Conservation (phyloP, 495 filamentous ascomycete genomes). For the Hypoxylon trugodes region DNA sequence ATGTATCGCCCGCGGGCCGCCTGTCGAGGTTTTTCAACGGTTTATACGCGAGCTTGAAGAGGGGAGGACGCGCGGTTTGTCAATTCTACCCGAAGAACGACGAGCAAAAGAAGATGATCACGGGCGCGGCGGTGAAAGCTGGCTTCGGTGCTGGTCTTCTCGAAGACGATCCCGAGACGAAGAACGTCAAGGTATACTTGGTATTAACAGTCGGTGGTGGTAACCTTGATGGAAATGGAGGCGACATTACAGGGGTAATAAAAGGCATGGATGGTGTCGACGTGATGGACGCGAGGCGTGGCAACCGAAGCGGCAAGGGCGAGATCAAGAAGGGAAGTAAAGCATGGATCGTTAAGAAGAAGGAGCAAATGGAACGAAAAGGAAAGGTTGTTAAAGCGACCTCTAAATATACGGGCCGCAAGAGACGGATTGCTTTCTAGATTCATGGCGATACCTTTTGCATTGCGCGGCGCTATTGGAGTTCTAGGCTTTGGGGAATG, state of each 20-base stretch:
- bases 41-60: conserved; percentile 82
- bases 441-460: conserved; percentile 22
- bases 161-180: conserved; percentile 94
- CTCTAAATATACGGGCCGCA: conserved; percentile 93
- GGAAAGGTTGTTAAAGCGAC: conserved; percentile 91
- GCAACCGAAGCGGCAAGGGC: conserved; percentile 59
- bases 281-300: conserved; percentile 75
- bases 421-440: conserved; percentile 68
- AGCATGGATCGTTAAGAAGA: conserved; percentile 92
- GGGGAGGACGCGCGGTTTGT: conserved; percentile 91
- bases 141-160: conserved; percentile 95
- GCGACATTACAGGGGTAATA: conserved; percentile 87
- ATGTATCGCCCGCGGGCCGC: conserved; percentile 78
- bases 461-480: conserved; percentile 39
- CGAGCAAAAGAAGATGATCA: conserved; percentile 89
- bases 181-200: conserved; percentile 93
- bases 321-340: conserved; percentile 80
- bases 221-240: conserved; percentile 66
- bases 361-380: conserved; percentile 93
- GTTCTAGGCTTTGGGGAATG: conserved; percentile 2
- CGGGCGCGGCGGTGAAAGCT: conserved; percentile 83
- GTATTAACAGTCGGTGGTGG: conserved; percentile 89
- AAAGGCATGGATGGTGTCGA: conserved; percentile 88
- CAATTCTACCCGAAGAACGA: conserved; percentile 99
- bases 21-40: conserved; percentile 88